Evolutionary conservation across 495 filamentous ascomycete genomes (phyloP), one percentile per base, ranked within the genome.

Genomic region (Geopyxis carbonaria): DNA sequence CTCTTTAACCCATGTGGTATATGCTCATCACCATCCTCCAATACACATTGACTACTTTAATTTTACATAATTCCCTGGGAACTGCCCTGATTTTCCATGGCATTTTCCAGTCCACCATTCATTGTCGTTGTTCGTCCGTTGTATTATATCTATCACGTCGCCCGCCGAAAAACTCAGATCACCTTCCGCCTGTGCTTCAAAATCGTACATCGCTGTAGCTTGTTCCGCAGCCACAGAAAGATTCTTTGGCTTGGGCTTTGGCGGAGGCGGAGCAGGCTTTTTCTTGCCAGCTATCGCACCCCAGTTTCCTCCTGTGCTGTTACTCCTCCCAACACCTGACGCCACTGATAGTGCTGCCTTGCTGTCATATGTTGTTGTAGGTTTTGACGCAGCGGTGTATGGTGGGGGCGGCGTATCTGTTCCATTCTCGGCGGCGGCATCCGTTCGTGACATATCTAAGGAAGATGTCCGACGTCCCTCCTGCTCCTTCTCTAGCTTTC

Each of bases 81-180:
- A 95, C 59, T 95, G 89, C 27, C 89, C 89, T 48, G 78, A 64
- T 57, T 73, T 72, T 15, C 80, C 85, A 44, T 73, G 62, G 39
- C 89, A 44, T 55, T 68, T 75, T 4, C 89, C 89, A 2, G 66
- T 74, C 89, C 89, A 99, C 89, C 89, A 99, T 59, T 95, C 89
- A 50, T 99, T 93, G 34, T 80, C 78, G 46, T 91, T 93, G 11
- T 64, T 64, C 9, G 85, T 93, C 31, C 80, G 67, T 44, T 68
- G 65, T 9, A 82, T 56, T 41, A 99, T 82, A 57, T 94, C 85
- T 50, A 99, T 95, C 20, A 80, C 62, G 43, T 99, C 91, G 3
- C 89, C 91, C 0, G 82, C 73, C 2, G 67, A 72, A 56, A 99
- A 99, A 51, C 80, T 91, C 38, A 99, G 65, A 57, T 99, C 89